Base-by-base conservation (phyloP, 2,329 filamentous ascomycete species). In the Helicocarpus griseus region DNA sequence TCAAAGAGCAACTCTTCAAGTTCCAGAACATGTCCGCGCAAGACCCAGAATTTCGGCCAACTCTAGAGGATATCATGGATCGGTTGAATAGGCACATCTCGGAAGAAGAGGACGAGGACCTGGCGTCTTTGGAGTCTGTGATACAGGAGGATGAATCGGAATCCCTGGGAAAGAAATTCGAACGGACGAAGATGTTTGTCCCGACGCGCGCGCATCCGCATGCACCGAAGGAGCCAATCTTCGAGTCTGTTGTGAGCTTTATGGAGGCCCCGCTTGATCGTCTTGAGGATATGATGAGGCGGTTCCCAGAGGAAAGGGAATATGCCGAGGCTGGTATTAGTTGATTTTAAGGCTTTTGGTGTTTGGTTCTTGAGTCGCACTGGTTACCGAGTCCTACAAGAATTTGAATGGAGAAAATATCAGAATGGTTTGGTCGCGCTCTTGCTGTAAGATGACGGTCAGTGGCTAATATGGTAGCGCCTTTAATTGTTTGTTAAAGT, bases 241-340 rank as follows among this genome's bases (percentile, higher is more conserved):
- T 80, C 53, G 77, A 82, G 68, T 77, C 73, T 0, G 76, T 71
- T 0, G 72, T 71, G 54, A 77, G 77, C 0, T 58, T 82, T 17
- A 52, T 82, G 63, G 64, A 76, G 0, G 77, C 78, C 3, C 79
- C 79, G 0, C 66, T 82, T 22, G 80, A 82, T 58, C 73, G 71
- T 46, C 55, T 83, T 36, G 65, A 65, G 26, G 78, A 82, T 60
- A 50, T 79, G 26, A 77, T 80, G 57, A 65, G 73, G 31, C 76
- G 74, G 57, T 82, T 78, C 54, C 77, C 76, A 19, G 52, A 56
- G 39, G 26, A 51, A 31, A 43, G 45, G 22, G n/a, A n/a, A n/a
- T n/a, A n/a, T n/a, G n/a, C n/a, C n/a, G n/a, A n/a, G n/a, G n/a
- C n/a, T n/a, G n/a, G n/a, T n/a, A n/a, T n/a, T 17, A 43, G 17